Evolutionary conservation across 305 asterid species (phyloP), one percentile per base, ranked within the genome.

Genomic region (Nicotiana rustica): DNA sequence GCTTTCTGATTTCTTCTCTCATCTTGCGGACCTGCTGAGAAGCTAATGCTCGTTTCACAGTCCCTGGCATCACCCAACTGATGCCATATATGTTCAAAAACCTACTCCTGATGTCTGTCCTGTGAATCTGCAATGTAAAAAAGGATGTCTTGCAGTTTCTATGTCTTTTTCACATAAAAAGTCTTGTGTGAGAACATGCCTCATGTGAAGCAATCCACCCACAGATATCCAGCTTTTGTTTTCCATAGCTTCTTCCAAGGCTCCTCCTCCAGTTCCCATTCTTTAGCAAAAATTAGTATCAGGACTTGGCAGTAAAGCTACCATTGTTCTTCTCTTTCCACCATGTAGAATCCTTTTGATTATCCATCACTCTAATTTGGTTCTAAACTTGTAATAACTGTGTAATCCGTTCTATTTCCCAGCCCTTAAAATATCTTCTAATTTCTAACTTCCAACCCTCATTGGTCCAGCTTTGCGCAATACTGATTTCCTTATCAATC

Each of bases 41-140:
- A 67, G 73, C 49, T 33, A 66, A 33, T 33, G 73, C 49, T 67
- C 15, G 47, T 31, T 66, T 66, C 17, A 31, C n/a, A 66, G 21
- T 67, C 49, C 73, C 25, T 67, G 25, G 21, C 21, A 67, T 67
- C 73, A 33, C 49, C 12, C 21, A 15, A 3, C 15, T 33, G 25
- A 15, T 15, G 49, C 25, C 12, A 33, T 33, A 67, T 67, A 67
- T 21, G 3, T 67, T 67, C 21, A 67, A 67, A 33, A 67, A 33
- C 73, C 8, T 67, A 67, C 73, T 33, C 47, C 21, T 14, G 73
- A 67, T 41, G 47, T 33, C 25, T 33, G 4, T 33, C 73, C 49
- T 67, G 13, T 67, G 73, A 67, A 67, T 67, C 73, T 31, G 73
- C 36, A 33, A 67, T 67, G 73, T 67, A 15, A 67, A 66, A 65